Base-by-base conservation (phyloP, 768 basidiomycete species). In the Hydnum rufescens region DNA sequence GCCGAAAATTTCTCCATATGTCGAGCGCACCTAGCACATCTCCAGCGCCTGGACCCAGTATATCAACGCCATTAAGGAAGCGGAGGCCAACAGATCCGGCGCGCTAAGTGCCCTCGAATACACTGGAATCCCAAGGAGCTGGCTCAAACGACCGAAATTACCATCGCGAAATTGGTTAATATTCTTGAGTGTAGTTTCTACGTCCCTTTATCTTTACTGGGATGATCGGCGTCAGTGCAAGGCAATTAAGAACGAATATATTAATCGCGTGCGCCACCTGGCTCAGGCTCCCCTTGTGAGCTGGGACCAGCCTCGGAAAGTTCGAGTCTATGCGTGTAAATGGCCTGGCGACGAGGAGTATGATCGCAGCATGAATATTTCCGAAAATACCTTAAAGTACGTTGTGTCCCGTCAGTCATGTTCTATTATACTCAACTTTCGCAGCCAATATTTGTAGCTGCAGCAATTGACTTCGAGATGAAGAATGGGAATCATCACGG, bases 271-370 rank as follows among this genome's bases (percentile, higher is more conserved):
- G 57, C 74, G 77, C 61, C 72, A 79, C 56, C 67, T 88, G n/a
- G 74, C 82, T 2, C 76, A 85, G 54, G 73, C 77, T 58, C 74
- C 77, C 0, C 64, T 84, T 58, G 73, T 71, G 53, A 72, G 75
- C 5, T 63, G 79, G 58, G 86, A 77, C 19, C 66, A 72, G 49
- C 77, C 83, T 3, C 75, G 90, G 31, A 84, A 79, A 61, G 78
- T 95, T 54, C 80, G 72, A 4, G 89, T 97, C 19, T 87, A 85
- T 59, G 87, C 82, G 31, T 74, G 77, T 26, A 86, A 84, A 65
- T 95, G 90, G 78, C 92, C 92, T 0, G 90, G 84, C 26, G 95
- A 99, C 64, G 87, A 92, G 60, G 90, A 96, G 62, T 78, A 80
- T 57, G 79, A 90, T 63, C 75, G 83, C 54, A 74, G 78, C 53